phyloP scores from a whole-genome alignment of 2,329 filamentous ascomycete genomes.

The Xylaria digitata region DNA sequence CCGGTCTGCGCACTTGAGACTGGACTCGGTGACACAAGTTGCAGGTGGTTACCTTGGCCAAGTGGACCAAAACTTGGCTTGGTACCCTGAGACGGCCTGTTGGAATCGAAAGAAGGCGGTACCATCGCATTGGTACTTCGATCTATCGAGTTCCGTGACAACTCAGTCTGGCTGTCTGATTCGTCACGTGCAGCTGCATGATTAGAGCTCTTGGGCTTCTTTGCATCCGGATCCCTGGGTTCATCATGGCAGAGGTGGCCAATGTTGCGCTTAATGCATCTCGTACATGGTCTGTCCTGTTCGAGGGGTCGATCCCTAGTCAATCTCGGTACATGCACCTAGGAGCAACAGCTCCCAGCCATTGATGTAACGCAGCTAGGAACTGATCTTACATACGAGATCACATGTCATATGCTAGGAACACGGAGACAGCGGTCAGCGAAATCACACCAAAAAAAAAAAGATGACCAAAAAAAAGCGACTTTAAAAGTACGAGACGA shows the following conservation, averaged over 20 bases:
- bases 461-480: constrained; percentile 20
- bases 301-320: constrained; percentile 51
- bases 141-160: constrained; percentile 67
- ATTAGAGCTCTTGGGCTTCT: constrained; percentile 78
- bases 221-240: constrained; percentile 83
- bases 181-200: constrained; percentile 70
- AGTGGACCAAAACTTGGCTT: constrained; percentile 60
- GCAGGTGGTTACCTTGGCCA: constrained; percentile 65
- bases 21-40: constrained; percentile 78
- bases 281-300: constrained; percentile 93
- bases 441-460: constrained; percentile 48
- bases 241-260: constrained; percentile 98
- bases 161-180: constrained; percentile 65
- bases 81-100: constrained; percentile 53
- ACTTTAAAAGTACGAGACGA: constrained; percentile 30
- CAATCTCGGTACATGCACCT: constrained; percentile 49
- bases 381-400: constrained; percentile 73
- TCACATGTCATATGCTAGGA: constrained; percentile 91
- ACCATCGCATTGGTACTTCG: constrained; percentile 66
- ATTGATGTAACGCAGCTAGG: constrained; percentile 47
- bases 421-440: constrained; percentile 59
- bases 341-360: constrained; percentile 44
- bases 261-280: constrained; percentile 98
- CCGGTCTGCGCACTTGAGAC: constrained; percentile 74
- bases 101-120: constrained; percentile 59